Evolutionary conservation across 441 rosid genomes (phyloP), one percentile per base, ranked within the genome.

Genomic region (Populus hybrid): DNA sequence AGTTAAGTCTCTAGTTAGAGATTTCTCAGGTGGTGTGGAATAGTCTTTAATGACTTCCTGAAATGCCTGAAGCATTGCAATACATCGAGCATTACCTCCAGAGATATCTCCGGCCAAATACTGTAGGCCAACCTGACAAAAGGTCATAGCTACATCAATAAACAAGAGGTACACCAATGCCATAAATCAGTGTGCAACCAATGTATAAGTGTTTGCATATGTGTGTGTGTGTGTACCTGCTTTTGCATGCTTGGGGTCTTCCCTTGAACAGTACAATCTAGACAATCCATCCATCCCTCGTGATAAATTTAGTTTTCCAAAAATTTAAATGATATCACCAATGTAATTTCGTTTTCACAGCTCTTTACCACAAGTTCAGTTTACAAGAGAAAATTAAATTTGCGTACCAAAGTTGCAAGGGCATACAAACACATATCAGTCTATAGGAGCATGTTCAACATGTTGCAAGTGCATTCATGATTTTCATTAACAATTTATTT

Each of bases 81-180:
- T 90, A 74, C 99, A 95, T n/a, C 97, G 94, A 19, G 97, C 99
- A 87, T 95, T 95, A 50, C 97, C 94, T 61, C 99, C 98, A 72
- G 83, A 83, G 63, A 94, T 82, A 87, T 95, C 97, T 75, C 97
- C 98, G 2, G 91, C 88, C 71, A 94, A 85, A 84, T 91, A 94
- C 65, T 91, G 94, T 73, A 94, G 88, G 57, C 98, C 99, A 77
- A 90, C 98, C 99, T 95, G 84, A 77, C 78, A 77, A 79, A 78
- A 75, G 70, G 75, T 79, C 71, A 78, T n/a, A 67, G 32, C 64
- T 24, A 74, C 72, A 72, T 70, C 40, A 67, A 74, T 42, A 74
- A 80, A 61, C 28, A 74, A 61, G 75, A 72, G 66, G 64, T 6
- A 69, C 1, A 18, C 8, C 30, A 40, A 50, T 71, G 38, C 38